Percentiles rank a stretch among this genome's conserved stretches.
These are phyloP conservation scores for Penicillium egyptiacum DNA, from an alignment of 495 filamentous ascomycete genomes.

Conservation along the genomic window DNA sequence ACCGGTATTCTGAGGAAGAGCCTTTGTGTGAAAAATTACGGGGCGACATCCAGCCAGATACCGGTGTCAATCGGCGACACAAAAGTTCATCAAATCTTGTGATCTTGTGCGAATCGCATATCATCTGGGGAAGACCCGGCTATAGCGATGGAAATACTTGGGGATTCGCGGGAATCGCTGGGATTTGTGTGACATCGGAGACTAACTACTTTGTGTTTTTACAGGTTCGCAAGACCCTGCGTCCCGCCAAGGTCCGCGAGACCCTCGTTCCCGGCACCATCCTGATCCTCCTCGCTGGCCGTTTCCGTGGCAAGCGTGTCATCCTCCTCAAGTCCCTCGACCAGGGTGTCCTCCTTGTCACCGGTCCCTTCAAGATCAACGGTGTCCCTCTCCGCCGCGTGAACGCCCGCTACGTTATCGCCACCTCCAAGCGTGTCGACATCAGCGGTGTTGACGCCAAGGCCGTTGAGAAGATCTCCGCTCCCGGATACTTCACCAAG, in stretches of 20 bases:
- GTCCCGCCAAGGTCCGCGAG: constrained; percentile 77
- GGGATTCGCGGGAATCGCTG: constrained; percentile 5
- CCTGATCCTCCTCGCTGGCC: constrained; percentile 97
- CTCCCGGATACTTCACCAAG: constrained; percentile 88
- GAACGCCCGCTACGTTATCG: constrained; percentile 98
- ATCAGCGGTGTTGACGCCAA: constrained; percentile 76
- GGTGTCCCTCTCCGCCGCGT: constrained; percentile 97
- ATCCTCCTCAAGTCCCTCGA: constrained; percentile 95
- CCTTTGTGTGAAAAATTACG: constrained; percentile 14
- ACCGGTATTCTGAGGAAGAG: constrained; percentile 24
- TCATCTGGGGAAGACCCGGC: constrained; percentile 12
- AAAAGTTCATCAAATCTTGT: constrained; percentile 8
- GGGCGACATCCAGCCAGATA: constrained; percentile 4
- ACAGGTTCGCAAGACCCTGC: constrained; percentile 93
- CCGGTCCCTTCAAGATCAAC: constrained; percentile 99
- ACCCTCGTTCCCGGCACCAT: constrained; percentile 90
- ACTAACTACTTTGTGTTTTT: constrained; percentile 36
- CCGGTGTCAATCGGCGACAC: constrained; percentile 10
- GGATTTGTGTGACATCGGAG: constrained; percentile 20
- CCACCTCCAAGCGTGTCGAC: constrained; percentile 88
- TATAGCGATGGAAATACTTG: constrained; percentile 7
- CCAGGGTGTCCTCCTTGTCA: constrained; percentile 97
- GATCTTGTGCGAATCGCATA: constrained; percentile 11
- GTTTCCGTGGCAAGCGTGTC: constrained; percentile 99
- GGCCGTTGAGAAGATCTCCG: constrained; percentile 80